Evolutionary conservation across 768 basidiomycete species (phyloP), one percentile per base, ranked within the genome.

Genomic region (Rhizopogon sp.): DNA sequence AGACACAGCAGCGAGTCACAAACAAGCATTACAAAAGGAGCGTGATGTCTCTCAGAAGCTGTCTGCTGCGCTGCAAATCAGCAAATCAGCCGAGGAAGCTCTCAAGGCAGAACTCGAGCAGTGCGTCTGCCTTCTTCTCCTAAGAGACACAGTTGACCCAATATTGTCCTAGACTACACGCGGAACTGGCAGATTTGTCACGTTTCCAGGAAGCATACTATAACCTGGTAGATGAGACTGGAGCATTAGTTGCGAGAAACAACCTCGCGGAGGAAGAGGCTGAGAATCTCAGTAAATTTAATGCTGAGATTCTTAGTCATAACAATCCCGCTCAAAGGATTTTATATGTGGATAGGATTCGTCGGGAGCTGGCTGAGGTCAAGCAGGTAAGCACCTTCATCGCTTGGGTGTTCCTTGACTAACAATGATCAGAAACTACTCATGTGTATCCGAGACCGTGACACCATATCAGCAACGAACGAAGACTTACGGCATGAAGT

Each of bases 251-350:
- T 16, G 79, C 81, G 11, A 79, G 87, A 10, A 90, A 93, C 60
- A 79, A 84, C 33, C 75, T 93, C 37, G 90, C 90, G 6, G 87
- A 93, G 63, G 84, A 84, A 41, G 94, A 96, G 66, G 83, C 88
- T 0, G 75, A 80, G 39, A 74, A 77, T n/a, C 77, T 96, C 42
- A 84, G 88, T 60, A 79, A 77, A 62, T 87, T 92, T 72, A 95
- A 95, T 59, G 88, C 90, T 0, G 84, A 93, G 66, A 88, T 96
- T 55, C 72, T 93, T 16, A 83, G 90, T 0, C 93, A 95, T 65
- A 78, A 80, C 35, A 94, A 95, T 64, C 88, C 90, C 8, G 83
- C 84, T 1, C 93, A 96, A 69, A 82, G 84, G 56, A 93, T 97
- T 62, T 76, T 84, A 67, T 95, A 96, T 61, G 84, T 97, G 14